Evolutionary conservation across 345 rosid species (phyloP), one percentile per base, ranked within the genome.

Genomic region (Eucalyptus melliodora): DNA sequence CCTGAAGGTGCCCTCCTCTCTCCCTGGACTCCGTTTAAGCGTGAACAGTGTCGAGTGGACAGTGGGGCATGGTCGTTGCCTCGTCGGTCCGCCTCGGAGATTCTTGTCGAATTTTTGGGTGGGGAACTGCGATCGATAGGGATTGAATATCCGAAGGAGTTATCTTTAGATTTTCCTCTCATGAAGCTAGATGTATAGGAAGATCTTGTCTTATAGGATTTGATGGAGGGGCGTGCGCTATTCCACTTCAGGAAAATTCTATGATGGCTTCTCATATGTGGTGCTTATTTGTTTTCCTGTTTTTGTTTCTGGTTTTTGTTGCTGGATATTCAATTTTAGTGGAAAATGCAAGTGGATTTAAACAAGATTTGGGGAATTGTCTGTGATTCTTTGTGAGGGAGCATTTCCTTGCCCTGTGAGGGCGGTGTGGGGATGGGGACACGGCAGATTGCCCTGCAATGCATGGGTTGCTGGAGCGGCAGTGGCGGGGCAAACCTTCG

Each of bases 391-490:
- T 16, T 69, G 42, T 31, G 80, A 31, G 47, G 82, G 44, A 45
- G 27, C 82, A 37, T 37, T 72, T 72, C 82, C 82, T 72, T 72
- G 26, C 82, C 82, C 45, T 72, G 82, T 10, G 45, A 37, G 45
- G 45, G 83, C 15, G 1, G 83, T 72, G 83, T 72, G 83, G 83
- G 83, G 83, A 72, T 37, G 45, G 44, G 27, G 27, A 4, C 26
- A 9, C 11, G 9, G 45, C 47, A 7, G 83, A 40, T 17, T 77
- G 5, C 27, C 27, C 27, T 77, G 83, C 47, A 77, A 0, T 15
- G 10, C 77, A 30, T 0, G 3, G 37, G 37, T 65, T 0, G 37
- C 27, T 0, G 15, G 27, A 1, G 24, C 0, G 44, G 56, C 56
- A 0, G 44, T 69, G 81, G 81, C 13, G 0, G 81, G 81, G 81